These are phyloP conservation scores for Larix kaempferi DNA, from an alignment of 75 land plant genomes.

Conservation along the genomic window DNA sequence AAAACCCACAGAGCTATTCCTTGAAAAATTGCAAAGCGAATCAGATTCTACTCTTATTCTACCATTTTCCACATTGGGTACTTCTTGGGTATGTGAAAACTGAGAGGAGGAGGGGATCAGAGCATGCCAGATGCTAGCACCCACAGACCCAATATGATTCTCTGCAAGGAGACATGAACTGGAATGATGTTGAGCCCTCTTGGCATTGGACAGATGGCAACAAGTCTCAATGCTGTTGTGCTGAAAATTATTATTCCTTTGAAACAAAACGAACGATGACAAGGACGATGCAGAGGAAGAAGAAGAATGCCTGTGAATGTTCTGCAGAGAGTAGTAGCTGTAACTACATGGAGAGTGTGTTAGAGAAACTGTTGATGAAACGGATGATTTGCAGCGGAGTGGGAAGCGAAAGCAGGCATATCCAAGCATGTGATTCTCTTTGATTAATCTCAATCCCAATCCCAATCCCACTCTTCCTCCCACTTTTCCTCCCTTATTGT, in stretches of 20 bases:
- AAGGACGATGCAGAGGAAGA: neutral
- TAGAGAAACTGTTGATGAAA: neutral
- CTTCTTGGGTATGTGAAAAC: slow-evolving; percentile 8
- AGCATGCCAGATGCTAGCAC: slow-evolving; percentile 72
- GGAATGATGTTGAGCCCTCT: slow-evolving; percentile 2
- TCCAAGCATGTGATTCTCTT: slow-evolving; percentile 11
- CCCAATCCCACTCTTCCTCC: no score
- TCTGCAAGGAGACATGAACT: slow-evolving; percentile 7
- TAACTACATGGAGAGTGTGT: neutral
- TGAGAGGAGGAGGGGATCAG: slow-evolving; percentile 43
- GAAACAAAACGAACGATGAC: neutral
- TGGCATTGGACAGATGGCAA: neutral
- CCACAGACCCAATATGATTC: slow-evolving; percentile 26
- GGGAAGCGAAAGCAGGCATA: slow-evolving; percentile 7
- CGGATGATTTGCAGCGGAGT: neutral
- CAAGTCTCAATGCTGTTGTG: neutral
- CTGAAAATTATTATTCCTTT: neutral
- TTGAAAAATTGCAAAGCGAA: neutral
- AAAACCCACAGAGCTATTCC: neutral
- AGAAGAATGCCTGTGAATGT: neutral
- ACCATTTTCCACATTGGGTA: neutral
- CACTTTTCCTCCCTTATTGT: no score
- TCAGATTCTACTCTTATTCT: slow-evolving; percentile 8
- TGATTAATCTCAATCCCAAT: no score
- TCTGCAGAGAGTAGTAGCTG: neutral